These are phyloP conservation scores for Melaleuca quinquenervia DNA, from an alignment of 345 rosid species.

Conservation along the genomic window DNA sequence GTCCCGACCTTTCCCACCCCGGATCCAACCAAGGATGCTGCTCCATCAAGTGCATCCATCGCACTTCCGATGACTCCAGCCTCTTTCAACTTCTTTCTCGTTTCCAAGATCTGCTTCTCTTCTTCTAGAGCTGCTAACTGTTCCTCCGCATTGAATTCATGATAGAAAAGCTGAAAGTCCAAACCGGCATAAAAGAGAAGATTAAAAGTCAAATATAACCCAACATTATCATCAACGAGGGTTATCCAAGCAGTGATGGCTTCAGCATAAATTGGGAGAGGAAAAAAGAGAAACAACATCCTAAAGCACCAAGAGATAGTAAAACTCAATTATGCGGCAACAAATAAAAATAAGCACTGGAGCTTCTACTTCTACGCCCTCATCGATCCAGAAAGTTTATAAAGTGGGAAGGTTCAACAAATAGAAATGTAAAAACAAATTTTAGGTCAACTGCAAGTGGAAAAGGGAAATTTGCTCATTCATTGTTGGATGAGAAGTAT, in stretches of 20 bases:
- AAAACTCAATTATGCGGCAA: not conserved
- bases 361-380: not conserved
- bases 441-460: not conserved
- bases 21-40: constrained; percentile 38
- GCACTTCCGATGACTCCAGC: constrained; percentile 91
- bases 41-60: constrained; percentile 72
- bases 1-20: constrained; percentile 67
- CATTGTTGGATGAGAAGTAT: not conserved
- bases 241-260: not conserved
- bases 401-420: not conserved
- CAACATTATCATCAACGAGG: not conserved
- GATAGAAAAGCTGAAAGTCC: constrained; percentile 46
- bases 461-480: not conserved
- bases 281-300: not conserved
- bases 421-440: not conserved
- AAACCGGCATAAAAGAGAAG: not conserved
- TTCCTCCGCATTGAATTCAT: constrained; percentile 66
- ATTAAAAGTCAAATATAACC: not conserved
- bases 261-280: not conserved
- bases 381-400: not conserved
- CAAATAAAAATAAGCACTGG: not conserved
- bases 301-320: not conserved
- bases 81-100: constrained; percentile 73
- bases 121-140: constrained; percentile 70
- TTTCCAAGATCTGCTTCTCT: constrained; percentile 75